phyloP scores from a whole-genome alignment of 768 basidiomycete species.

The Holtermannia corniformis region DNA sequence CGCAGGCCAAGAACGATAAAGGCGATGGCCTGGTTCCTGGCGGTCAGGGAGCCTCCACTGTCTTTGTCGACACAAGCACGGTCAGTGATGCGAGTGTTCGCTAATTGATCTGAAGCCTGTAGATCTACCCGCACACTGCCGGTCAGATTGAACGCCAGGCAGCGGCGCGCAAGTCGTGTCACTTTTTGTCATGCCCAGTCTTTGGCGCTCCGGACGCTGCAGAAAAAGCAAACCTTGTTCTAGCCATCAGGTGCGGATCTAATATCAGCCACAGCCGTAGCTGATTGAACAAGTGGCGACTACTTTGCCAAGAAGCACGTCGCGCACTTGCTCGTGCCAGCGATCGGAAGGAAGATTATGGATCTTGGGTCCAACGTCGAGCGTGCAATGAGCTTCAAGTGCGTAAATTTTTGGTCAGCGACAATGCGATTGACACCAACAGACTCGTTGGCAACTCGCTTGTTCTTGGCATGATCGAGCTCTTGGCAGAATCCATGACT shows the following conservation, averaged over 20 bases:
- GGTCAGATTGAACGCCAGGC: conserved; percentile 55
- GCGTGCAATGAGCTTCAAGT: conserved; percentile 45
- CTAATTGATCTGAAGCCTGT: conserved; percentile 1
- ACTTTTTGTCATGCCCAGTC: conserved; percentile 66
- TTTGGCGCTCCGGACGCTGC: conserved; percentile 61
- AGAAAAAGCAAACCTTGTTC: conserved; percentile 55
- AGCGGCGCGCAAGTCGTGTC: conserved; percentile 51
- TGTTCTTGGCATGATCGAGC: conserved; percentile 63
- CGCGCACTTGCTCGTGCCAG: conserved; percentile 66
- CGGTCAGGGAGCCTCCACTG: conserved; percentile 48
- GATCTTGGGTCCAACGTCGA: conserved; percentile 81
- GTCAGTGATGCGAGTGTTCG: conserved; percentile 45
- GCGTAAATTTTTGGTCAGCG: conserved; percentile 11
- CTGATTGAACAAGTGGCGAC: too few relatives aligned
- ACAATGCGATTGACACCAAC: conserved; percentile 52
- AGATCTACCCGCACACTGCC: conserved; percentile 39
- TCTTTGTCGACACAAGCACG: conserved; percentile 79
- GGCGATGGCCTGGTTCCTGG: conserved; percentile 40
- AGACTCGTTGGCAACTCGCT: conserved; percentile 74
- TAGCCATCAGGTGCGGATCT: too few relatives aligned
- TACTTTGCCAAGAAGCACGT: conserved; percentile 71
- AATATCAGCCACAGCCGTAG: too few relatives aligned
- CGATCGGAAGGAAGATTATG: conserved; percentile 57
- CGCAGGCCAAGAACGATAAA: conserved; percentile 21
- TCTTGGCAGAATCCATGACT: conserved; percentile 73